Conservation (phyloP, 306 rosid species). For the Oemleria cerasiformis region DNA sequence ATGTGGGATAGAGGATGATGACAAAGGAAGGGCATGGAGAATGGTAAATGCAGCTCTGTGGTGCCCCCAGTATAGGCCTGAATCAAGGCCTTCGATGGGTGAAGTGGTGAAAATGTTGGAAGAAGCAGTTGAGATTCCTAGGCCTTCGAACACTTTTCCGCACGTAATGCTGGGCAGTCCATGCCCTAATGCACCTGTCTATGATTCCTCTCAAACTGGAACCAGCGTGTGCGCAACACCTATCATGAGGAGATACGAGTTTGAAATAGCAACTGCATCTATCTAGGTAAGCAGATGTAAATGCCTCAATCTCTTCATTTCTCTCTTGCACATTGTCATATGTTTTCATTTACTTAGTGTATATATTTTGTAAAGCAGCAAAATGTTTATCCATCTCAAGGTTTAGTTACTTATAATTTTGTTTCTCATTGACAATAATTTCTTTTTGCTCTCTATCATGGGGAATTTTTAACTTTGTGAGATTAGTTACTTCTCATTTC, state of each 20-base stretch:
- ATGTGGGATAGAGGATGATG: conserved; percentile 35
- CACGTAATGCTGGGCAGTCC: conserved; percentile 12
- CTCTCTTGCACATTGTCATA: too few species aligned
- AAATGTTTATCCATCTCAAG: too few species aligned
- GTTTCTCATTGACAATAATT: too few species aligned
- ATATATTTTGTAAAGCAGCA: too few species aligned
- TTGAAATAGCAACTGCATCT: conserved; percentile 31
- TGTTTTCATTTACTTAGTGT: too few species aligned
- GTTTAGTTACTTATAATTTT: too few species aligned
- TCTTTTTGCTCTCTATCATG: too few species aligned
- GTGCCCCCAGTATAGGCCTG: conserved; percentile 51
- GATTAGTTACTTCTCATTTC: too few species aligned
- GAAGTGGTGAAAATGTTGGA: conserved; percentile 52
- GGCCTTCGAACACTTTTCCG: conserved; percentile 37
- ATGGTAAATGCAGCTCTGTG: conserved; percentile 38
- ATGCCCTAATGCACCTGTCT: neutral
- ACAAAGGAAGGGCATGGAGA: conserved; percentile 30
- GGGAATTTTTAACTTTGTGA: too few species aligned
- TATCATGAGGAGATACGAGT: conserved; percentile 25
- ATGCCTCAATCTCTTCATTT: too few species aligned
- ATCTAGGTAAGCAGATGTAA: too few species aligned
- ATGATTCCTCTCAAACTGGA: conserved; percentile 1
- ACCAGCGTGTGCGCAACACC: conserved; percentile 14
- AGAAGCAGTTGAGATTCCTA: conserved; percentile 40
- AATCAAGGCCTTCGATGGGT: conserved; percentile 50